A percentile compares a stretch with the other conserved stretches of the same genome.
phyloP scores from a whole-genome alignment of 2,329 filamentous ascomycete species.

The Paecilomyces dactylethromorphus region DNA sequence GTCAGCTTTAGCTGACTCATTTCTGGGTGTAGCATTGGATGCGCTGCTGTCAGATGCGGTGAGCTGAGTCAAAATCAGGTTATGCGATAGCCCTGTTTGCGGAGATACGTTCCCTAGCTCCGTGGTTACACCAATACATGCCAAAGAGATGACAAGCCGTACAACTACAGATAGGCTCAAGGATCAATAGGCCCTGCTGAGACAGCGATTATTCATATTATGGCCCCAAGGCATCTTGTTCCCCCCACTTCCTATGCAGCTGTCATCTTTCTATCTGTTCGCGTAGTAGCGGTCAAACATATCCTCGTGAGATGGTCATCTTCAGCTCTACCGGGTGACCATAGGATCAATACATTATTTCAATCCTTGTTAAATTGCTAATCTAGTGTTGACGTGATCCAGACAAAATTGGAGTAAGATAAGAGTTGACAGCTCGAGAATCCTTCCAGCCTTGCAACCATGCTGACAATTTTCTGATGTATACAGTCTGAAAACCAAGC shows the following conservation, averaged over 20 bases:
- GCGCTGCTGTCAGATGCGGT: background rate
- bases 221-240: background rate
- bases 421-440: too few species aligned
- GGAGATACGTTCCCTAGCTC: background rate
- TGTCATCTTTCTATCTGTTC: background rate
- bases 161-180: background rate
- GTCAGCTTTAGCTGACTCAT: background rate
- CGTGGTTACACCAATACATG: background rate
- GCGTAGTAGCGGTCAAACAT: background rate
- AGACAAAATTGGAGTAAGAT: too few species aligned
- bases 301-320: background rate
- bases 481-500: background rate
- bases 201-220: background rate
- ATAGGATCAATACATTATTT: background rate
- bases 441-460: too few species aligned
- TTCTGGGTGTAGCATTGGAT: background rate
- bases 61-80: background rate
- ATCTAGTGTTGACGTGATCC: background rate
- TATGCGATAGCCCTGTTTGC: background rate
- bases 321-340: background rate
- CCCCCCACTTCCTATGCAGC: background rate
- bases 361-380: background rate
- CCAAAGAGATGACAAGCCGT: background rate
- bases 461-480: background rate
- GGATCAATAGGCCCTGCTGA: background rate